Percentiles rank a stretch among this genome's conserved stretches.
Conservation (phyloP, 257 asterid genomes). For the Rubia yunnanensis region DNA sequence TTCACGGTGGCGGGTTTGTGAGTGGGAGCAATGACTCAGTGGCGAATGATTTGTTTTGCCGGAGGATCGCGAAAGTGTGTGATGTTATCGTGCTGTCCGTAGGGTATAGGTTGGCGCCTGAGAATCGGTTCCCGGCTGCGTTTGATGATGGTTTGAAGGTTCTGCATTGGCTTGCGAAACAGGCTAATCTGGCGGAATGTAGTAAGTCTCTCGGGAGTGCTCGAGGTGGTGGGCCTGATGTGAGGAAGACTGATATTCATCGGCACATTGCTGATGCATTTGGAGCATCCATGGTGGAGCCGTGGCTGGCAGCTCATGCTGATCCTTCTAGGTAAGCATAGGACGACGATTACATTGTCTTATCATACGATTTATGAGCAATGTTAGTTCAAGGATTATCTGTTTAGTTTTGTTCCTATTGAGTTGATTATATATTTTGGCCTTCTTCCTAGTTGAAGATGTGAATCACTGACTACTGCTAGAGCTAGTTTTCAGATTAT, state of each 20-base stretch:
- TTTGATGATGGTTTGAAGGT: slow-evolving; percentile 90
- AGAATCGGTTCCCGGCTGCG: slow-evolving; percentile 76
- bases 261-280: slow-evolving; percentile 68
- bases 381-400: neutral
- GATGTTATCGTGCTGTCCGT: slow-evolving; percentile 88
- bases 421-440: neutral
- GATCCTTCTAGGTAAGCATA: slow-evolving; percentile 79
- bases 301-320: slow-evolving; percentile 97
- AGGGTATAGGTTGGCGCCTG: slow-evolving; percentile 88
- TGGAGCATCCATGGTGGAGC: slow-evolving; percentile 91
- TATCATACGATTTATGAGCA: too few species aligned
- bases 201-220: slow-evolving; percentile 50
- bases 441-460: neutral
- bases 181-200: slow-evolving; percentile 83
- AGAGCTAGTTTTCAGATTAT: too few species aligned
- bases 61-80: slow-evolving; percentile 67
- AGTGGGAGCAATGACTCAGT: slow-evolving; percentile 76
- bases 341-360: neutral
- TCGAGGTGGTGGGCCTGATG: slow-evolving; percentile 34
- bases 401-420: neutral
- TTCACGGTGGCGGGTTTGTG: slow-evolving; percentile 94
- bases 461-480: neutral
- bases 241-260: slow-evolving; percentile 49
- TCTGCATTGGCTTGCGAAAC: slow-evolving; percentile 86
- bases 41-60: slow-evolving; percentile 72